Evolutionary conservation across 129 eudicot species (phyloP), one percentile per base, ranked within the genome.

Genomic region (Saussurea involucrata): DNA sequence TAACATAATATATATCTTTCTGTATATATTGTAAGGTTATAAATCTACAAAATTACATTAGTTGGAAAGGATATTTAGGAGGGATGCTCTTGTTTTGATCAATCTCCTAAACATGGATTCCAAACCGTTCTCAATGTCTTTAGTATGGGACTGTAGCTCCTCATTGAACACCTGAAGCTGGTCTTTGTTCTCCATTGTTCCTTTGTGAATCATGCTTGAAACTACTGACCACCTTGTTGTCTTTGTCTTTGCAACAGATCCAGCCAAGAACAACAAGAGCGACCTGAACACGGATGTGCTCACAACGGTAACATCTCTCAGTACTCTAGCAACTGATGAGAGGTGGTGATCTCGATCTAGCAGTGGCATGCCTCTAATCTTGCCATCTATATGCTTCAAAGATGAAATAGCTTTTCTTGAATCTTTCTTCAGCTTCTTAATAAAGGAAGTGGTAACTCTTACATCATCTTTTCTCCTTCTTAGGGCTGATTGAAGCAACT

Each of bases 401-500:
- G 79, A 69, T 20, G 85, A 40, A 73, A 86, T 80, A 60, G 79
- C 74, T 72, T 78, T 83, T 65, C 68, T 72, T 3, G 83, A 69
- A 60, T 83, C 86, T 78, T 73, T 86, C 69, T 79, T 72, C 9
- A 86, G 70, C 75, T 79, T 79, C 84, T 84, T 89, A 63, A 83
- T 86, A 66, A 79, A 81, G 33, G 74, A 72, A 27, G 71, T 57
- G 44, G 79, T 78, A 15, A 82, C 73, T 40, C 79, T 80, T 13
- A 58, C 76, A 33, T 77, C 89, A 13, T 82, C 78, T 63, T 77
- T 82, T 69, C 73, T 75, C 27, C 86, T 72, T n/a, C 87, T 66
- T 8, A 86, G 42, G 0, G 85, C 68, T 0, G 90, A 86, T 40
- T 72, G 88, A 36, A n/a, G n/a, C n/a, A n/a, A n/a, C n/a, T n/a